Percentiles rank a stretch among this genome's conserved stretches.
phyloP scores from a whole-genome alignment of 495 filamentous ascomycete genomes.

The Lasiosphaeria miniovina region DNA sequence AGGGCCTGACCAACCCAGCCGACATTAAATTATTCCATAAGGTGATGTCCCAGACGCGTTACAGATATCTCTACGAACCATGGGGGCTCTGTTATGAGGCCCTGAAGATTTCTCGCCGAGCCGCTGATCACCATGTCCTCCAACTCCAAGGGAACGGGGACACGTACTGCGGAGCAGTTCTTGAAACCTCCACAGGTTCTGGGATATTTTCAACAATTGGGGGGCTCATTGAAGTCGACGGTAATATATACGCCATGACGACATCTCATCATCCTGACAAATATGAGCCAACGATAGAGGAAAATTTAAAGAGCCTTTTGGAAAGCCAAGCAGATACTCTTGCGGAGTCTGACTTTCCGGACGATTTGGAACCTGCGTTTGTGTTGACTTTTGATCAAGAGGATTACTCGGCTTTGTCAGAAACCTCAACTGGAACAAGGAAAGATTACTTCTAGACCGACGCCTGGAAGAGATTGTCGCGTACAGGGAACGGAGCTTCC shows the following conservation, averaged over 20 bases:
- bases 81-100: neutral
- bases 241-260: neutral
- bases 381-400: neutral
- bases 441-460: too few relatives aligned
- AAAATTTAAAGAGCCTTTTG: too few relatives aligned
- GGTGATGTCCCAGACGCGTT: neutral
- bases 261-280: neutral
- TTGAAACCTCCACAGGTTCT: neutral
- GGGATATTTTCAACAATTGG: neutral
- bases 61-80: neutral
- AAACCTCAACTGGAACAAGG: too few relatives aligned
- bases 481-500: neutral
- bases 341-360: neutral
- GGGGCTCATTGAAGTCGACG: neutral
- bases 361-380: neutral
- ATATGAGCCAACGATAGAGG: too few relatives aligned
- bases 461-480: too few relatives aligned
- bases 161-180: neutral
- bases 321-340: neutral
- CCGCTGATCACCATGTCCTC: neutral
- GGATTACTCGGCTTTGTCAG: neutral
- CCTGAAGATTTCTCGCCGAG: neutral
- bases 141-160: neutral
- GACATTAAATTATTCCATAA: slow-evolving; percentile 1
- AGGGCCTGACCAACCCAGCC: neutral